Conservation (phyloP, 1,139 yeast species). For the Yamadazyma epiphylla region DNA sequence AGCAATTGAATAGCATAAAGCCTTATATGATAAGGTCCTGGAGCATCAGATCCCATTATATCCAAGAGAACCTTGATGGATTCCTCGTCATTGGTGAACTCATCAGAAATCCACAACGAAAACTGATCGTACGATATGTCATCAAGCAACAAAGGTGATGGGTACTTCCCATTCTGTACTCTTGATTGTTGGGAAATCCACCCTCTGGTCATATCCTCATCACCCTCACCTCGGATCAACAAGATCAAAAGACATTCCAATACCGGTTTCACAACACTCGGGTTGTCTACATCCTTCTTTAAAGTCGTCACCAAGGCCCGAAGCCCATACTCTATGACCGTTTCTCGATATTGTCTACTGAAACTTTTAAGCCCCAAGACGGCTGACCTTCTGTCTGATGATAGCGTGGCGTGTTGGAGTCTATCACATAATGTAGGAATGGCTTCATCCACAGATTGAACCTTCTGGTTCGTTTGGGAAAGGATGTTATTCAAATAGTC, state of each 20-base stretch:
- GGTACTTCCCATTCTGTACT: slow-evolving; percentile 74
- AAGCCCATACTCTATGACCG: slow-evolving; percentile 85
- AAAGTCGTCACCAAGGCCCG: slow-evolving; percentile 70
- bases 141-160: slow-evolving; percentile 69
- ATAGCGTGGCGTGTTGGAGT: slow-evolving; percentile 73
- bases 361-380: slow-evolving; percentile 87
- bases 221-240: slow-evolving; percentile 65
- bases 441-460: slow-evolving; percentile 72
- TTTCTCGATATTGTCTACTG: slow-evolving; percentile 83
- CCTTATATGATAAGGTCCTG: slow-evolving; percentile 65
- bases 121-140: slow-evolving; percentile 72
- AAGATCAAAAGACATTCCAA: slow-evolving; percentile 81
- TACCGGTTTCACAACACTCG: slow-evolving; percentile 73
- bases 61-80: slow-evolving; percentile 57
- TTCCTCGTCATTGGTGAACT: slow-evolving; percentile 67
- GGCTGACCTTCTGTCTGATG: slow-evolving; percentile 89
- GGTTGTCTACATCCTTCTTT: slow-evolving; percentile 62
- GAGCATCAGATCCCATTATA: slow-evolving; percentile 39
- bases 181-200: slow-evolving; percentile 79
- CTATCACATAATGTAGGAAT: slow-evolving; percentile 88
- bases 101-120: slow-evolving; percentile 94
- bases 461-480: slow-evolving; percentile 36
- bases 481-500: slow-evolving; percentile 40
- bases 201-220: slow-evolving; percentile 55
- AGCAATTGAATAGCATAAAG: slow-evolving; percentile 80